Conservation (phyloP, 805 yeast species). For the Candida broadrunensis region DNA sequence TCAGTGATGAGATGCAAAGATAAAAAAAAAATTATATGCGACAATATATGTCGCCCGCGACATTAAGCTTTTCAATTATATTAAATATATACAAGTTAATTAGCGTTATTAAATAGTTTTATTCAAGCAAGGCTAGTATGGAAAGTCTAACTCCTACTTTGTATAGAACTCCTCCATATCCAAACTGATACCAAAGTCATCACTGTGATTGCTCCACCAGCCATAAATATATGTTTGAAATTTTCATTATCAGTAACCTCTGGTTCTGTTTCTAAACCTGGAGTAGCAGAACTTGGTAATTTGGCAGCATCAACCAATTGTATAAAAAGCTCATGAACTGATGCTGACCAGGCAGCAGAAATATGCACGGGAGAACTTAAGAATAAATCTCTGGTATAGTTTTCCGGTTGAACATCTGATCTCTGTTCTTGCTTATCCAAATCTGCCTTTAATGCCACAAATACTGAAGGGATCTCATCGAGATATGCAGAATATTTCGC, state of each 20-base stretch:
- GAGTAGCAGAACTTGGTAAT: slow-evolving; percentile 73
- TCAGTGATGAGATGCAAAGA: slow-evolving; percentile 11
- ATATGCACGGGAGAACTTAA: slow-evolving; percentile 86
- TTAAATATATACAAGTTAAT: too few relatives aligned
- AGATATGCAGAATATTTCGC: slow-evolving; percentile 55
- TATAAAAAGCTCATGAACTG: slow-evolving; percentile 78
- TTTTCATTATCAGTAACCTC: slow-evolving; percentile 53
- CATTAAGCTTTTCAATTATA: too few relatives aligned
- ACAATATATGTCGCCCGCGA: neutral
- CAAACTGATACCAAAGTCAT: slow-evolving; percentile 62
- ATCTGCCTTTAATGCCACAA: slow-evolving; percentile 93
- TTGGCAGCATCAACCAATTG: slow-evolving; percentile 88
- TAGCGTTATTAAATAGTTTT: too few relatives aligned
- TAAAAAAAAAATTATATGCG: neutral
- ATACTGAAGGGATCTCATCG: slow-evolving; percentile 71
- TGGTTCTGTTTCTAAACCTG: slow-evolving; percentile 61
- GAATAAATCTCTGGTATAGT: slow-evolving; percentile 62
- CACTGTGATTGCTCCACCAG: slow-evolving; percentile 69
- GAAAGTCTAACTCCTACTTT: too few relatives aligned
- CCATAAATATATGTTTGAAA: slow-evolving; percentile 53
- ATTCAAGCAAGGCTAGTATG: too few relatives aligned
- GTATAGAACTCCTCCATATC: slow-evolving; percentile 53
- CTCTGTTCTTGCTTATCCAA: slow-evolving; percentile 94
- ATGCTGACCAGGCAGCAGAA: slow-evolving; percentile 85
- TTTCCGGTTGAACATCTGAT: slow-evolving; percentile 82